Conservation (phyloP, 192 early-diverging fungal species). For the Rhizophagus clarus region DNA sequence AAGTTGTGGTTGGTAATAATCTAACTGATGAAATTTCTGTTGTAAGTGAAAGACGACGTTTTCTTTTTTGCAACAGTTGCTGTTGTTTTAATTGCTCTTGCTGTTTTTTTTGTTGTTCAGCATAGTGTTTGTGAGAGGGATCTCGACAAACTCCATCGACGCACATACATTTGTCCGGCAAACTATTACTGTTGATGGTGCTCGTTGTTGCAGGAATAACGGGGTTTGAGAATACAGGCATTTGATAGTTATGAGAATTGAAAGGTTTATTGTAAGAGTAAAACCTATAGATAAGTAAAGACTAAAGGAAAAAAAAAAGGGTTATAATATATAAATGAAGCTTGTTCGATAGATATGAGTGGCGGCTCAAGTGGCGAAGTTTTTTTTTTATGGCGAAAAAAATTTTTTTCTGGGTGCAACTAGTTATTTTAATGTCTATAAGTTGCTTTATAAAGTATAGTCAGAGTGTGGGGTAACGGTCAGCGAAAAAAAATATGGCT, state of each 20-base stretch:
- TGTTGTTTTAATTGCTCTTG: slow-evolving; percentile 26
- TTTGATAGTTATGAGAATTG: not conserved
- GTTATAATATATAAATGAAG: not conserved
- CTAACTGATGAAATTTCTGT: slow-evolving; percentile 33
- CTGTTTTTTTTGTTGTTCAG: slow-evolving; percentile 22
- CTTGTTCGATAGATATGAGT: not conserved
- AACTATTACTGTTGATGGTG: slow-evolving; percentile 20
- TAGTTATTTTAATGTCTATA: not conserved
- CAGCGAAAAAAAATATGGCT: too few species aligned
- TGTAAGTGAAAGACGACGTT: slow-evolving; percentile 21
- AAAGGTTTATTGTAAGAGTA: not conserved
- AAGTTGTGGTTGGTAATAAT: slow-evolving; percentile 35
- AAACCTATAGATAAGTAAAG: not conserved
- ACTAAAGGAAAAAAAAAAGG: not conserved
- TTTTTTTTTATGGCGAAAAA: slow-evolving; percentile 12
- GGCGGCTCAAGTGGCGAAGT: slow-evolving; percentile 11
- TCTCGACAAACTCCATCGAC: slow-evolving; percentile 29
- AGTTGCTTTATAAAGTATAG: not conserved
- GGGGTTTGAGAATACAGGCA: slow-evolving; percentile 23
- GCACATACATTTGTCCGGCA: slow-evolving; percentile 28
- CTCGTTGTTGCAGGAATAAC: not conserved
- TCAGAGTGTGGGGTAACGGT: too few species aligned
- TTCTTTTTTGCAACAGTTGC: slow-evolving; percentile 23
- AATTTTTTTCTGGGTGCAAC: not conserved
- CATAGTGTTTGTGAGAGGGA: slow-evolving; percentile 28